A percentile compares a stretch with the other conserved stretches of the same genome.
phyloP scores from a whole-genome alignment of 176 grass and related monocot species.

The Aegilops umbellulata region DNA sequence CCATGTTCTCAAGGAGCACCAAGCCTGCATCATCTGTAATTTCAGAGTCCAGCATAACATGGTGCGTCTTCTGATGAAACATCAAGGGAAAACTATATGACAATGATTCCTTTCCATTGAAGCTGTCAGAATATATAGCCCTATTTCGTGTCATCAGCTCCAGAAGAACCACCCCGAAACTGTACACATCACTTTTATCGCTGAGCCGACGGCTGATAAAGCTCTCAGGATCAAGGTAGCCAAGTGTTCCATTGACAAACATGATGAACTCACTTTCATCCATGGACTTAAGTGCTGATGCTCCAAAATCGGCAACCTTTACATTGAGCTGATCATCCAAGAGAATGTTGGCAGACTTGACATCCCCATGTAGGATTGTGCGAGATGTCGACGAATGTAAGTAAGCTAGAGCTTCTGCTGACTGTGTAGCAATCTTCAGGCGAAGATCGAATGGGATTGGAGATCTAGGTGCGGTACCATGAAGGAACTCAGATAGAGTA shows the following conservation, averaged over 20 bases:
- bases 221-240: constrained; percentile 55
- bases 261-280: constrained; percentile 40
- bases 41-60: not conserved
- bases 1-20: not conserved
- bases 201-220: constrained; percentile 48
- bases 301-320: constrained; percentile 45
- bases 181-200: constrained; percentile 52
- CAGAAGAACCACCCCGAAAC: constrained; percentile 53
- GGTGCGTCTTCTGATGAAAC: not conserved
- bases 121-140: not conserved
- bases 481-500: not conserved
- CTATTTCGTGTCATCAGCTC: constrained; percentile 54
- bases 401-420: constrained; percentile 2
- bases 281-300: constrained; percentile 32
- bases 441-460: not conserved
- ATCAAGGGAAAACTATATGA: not conserved
- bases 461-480: not conserved
- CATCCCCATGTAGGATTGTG: not conserved
- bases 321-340: not conserved
- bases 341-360: not conserved
- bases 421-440: not conserved
- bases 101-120: not conserved
- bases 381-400: not conserved
- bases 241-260: constrained; percentile 41
- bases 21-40: not conserved